phyloP scores from a whole-genome alignment of 2,329 filamentous ascomycete genomes.

The Laburnicola sp. region DNA sequence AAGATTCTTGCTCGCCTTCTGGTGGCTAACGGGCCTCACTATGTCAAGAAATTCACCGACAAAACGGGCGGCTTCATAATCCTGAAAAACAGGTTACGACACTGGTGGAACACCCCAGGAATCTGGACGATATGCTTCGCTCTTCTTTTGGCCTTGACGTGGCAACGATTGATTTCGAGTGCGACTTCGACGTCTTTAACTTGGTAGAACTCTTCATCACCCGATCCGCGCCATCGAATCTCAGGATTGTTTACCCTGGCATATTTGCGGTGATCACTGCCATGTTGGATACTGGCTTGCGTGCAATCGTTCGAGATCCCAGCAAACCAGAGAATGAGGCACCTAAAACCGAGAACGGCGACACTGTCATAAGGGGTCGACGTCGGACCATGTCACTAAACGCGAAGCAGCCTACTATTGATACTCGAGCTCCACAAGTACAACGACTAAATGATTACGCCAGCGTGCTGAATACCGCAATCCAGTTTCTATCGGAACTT shows the following conservation, averaged over 20 bases:
- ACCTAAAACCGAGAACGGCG: slow-evolving; percentile 22
- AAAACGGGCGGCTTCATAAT: slow-evolving; percentile 89
- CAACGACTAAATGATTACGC: slow-evolving; percentile 59
- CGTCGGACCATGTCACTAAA: slow-evolving; percentile 69
- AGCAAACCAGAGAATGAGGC: slow-evolving; percentile 21
- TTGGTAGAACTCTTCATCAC: slow-evolving; percentile 71
- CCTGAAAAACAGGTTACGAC: slow-evolving; percentile 77
- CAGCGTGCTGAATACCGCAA: slow-evolving; percentile 71
- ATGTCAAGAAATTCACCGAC: slow-evolving; percentile 80
- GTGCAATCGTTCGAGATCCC: slow-evolving; percentile 48
- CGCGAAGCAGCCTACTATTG: slow-evolving; percentile 54
- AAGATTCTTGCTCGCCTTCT: slow-evolving; percentile 84
- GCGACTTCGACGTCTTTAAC: slow-evolving; percentile 72
- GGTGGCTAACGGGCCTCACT: slow-evolving; percentile 76
- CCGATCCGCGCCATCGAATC: slow-evolving; percentile 45
- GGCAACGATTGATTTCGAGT: slow-evolving; percentile 70
- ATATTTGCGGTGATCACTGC: slow-evolving; percentile 76
- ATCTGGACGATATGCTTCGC: slow-evolving; percentile 89
- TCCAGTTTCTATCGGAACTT: slow-evolving; percentile 77
- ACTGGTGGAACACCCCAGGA: slow-evolving; percentile 84
- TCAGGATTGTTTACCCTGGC: slow-evolving; percentile 74
- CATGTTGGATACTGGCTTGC: slow-evolving; percentile 85
- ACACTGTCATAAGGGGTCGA: slow-evolving; percentile 47
- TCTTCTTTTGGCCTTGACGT: slow-evolving; percentile 82
- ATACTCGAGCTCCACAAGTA: slow-evolving; percentile 36